phyloP scores from a whole-genome alignment of 2,329 filamentous ascomycete species.

The Bipolaris zeicola region DNA sequence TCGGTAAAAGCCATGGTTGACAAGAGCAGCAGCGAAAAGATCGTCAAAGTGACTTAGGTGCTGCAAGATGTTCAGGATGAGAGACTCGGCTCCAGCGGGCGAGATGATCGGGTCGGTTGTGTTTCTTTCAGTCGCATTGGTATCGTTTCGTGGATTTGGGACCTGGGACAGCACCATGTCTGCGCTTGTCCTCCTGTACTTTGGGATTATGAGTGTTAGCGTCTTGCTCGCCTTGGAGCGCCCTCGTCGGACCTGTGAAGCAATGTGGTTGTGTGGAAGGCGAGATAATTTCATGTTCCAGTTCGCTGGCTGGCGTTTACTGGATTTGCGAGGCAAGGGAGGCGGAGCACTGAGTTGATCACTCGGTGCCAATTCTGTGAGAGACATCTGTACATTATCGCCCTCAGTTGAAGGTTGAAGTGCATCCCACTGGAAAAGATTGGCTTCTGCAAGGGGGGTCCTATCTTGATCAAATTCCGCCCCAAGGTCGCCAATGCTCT shows the following conservation, averaged over 20 bases:
- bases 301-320: conserved; percentile 46
- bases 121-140: conserved; percentile 10
- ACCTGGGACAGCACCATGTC: conserved; percentile 30
- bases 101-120: conserved; percentile 48
- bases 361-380: conserved; percentile 18
- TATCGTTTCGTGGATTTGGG: conserved; percentile 13
- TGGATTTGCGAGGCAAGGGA: conserved; percentile 51
- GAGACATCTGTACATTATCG: conserved; percentile 12
- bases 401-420: conserved; percentile 10
- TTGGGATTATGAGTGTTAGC: conserved; percentile 35
- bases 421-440: conserved; percentile 29
- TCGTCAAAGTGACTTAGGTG: conserved; percentile 58
- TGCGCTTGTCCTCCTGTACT: conserved; percentile 27
- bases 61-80: conserved; percentile 59
- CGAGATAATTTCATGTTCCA: conserved; percentile 29
- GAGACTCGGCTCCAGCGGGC: conserved; percentile 53
- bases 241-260: conserved; percentile 33
- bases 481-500: conserved; percentile 45
- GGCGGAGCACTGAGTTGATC: conserved; percentile 18
- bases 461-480: conserved; percentile 38
- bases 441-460: conserved; percentile 30
- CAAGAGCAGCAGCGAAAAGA: conserved; percentile 59
- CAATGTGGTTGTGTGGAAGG: conserved; percentile 39
- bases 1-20: conserved; percentile 62
- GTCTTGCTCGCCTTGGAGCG: conserved; percentile 23